Evolutionary conservation across 1,284 basidiomycete species (phyloP), one percentile per base, ranked within the genome.

Genomic region (Malassezia japonica): DNA sequence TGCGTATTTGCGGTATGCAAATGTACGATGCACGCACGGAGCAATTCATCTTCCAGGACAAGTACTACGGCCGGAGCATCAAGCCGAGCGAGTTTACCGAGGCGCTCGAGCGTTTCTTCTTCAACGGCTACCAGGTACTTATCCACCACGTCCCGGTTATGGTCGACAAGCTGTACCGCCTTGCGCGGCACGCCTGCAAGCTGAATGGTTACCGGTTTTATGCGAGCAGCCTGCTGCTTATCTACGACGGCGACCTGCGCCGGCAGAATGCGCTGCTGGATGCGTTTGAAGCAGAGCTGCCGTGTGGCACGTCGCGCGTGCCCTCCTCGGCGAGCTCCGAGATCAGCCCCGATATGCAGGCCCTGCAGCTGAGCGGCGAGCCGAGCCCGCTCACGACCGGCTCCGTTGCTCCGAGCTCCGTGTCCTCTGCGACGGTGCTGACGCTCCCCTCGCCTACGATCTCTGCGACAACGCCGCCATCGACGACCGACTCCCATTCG

Each of bases 1-100:
- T 92, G 23, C 81, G 92, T 57, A 84, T 98, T 56, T 99, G 92
- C 74, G 94, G 92, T 7, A 96, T 96, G 90, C 94, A 98, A 82
- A 92, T 92, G 65, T 72, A 61, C 45, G 62, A 72, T 51, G 63
- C 61, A 25, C 55, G 35, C 7, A 52, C 50, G 34, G 80, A 87
- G 61, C 80, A 83, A 20, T 98, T 94, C 75, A 79, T 83, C 38
- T 89, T 87, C 25, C 90, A 94, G 73, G 90, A 96, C 80, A 99
- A 99, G 76, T 96, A 98, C 75, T 86, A 81, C 69, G 92, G 92
- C 16, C 83, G 92, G 50, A 86, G 90, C 67, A 81, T 98, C 58
- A 81, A 82, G 60, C 80, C 85, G 23, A 81, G 84, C 37, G 86
- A 92, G 25, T 99, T 99, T 73, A 79, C 84, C 38, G 77, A 79